Evolutionary conservation across 2,329 filamentous ascomycete species (phyloP), one percentile per base, ranked within the genome.

Genomic region (Penicillium sp.): DNA sequence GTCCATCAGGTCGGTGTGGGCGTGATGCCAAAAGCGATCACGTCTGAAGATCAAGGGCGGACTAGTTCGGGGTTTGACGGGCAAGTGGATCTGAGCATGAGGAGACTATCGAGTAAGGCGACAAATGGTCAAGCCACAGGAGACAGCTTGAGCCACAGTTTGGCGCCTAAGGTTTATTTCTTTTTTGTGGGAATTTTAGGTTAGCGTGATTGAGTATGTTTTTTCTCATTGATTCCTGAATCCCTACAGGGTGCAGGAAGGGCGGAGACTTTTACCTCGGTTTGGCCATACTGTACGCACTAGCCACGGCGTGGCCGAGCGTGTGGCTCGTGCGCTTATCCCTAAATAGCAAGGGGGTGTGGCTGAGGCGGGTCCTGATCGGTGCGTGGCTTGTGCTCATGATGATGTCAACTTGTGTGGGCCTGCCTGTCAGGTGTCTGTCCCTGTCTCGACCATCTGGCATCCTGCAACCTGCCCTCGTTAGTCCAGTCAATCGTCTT

Each of bases 1-100:
- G 59, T 59, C 56, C 56, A 51, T 51, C 55, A 56, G 55, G 62
- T 58, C 60, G 57, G 60, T 65, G 62, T 65, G 62, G 50, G 57
- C 60, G 60, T 65, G 60, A 60, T 65, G 55, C 54, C 54, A 57
- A 58, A 66, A 61, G 56, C 44, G 55, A 65, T 64, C 60, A 66
- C 58, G 60, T 64, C 41, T 63, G 66, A 67, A 66, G 65, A 68
- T 68, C 66, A 67, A 66, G 62, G 66, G 61, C 64, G 65, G 65
- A 65, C 63, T 65, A 66, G 63, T 63, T 65, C 63, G 65, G 65
- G 19, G 24, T 60, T 60, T 65, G 55, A 55, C 49, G 58, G 53
- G 33, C 39, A 60, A 51, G 61, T 66, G 61, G 65, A 66, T 60
- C 55, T 46, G 52, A 24, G 55, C 49, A 44, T 35, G 44, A 43